Evolutionary conservation across 352 stramenopile species (phyloP).

Genomic region (Phytophthora hybrid): DNA sequence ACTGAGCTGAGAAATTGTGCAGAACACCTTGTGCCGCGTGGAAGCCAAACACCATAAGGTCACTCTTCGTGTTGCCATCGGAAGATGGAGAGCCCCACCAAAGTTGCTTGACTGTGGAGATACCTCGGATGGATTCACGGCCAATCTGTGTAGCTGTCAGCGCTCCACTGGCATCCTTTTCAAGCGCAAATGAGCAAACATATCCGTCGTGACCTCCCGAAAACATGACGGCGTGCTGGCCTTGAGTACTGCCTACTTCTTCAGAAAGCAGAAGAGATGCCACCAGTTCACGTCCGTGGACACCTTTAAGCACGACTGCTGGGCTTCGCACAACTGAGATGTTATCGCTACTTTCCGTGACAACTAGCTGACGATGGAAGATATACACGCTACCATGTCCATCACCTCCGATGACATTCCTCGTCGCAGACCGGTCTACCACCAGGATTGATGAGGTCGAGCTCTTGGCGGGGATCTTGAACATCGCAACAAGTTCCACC

Average conservation of each 20-base stretch:
- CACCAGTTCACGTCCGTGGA: conserved; percentile 78
- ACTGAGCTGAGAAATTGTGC: conserved; percentile 77
- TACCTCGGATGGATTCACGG: conserved; percentile 79
- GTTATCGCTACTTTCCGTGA: background rate
- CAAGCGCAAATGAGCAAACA: conserved; percentile 67
- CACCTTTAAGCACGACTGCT: conserved; percentile 49
- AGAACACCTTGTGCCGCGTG: conserved; percentile 76
- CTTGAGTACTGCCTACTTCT: conserved; percentile 6
- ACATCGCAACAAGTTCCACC: conserved; percentile 56
- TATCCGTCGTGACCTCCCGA: conserved; percentile 87
- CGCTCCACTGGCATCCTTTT: conserved; percentile 36
- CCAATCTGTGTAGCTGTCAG: conserved; percentile 49
- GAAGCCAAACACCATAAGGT: conserved; percentile 89
- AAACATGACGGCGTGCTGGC: conserved; percentile 41
- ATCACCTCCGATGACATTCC: conserved; percentile 78
- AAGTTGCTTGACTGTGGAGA: conserved; percentile 80
- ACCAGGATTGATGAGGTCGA: conserved; percentile 60
- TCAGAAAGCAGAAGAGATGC: conserved; percentile 58
- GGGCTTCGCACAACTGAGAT: conserved; percentile 20
- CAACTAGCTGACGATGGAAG: conserved; percentile 53
- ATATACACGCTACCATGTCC: conserved; percentile 75
- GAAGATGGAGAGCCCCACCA: conserved; percentile 41
- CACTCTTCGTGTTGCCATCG: conserved; percentile 10
- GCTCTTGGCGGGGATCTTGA: conserved; percentile 68
- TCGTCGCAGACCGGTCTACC: conserved; percentile 46